Conservation (phyloP, 257 asterid species). For the Linderniella brevidens region DNA sequence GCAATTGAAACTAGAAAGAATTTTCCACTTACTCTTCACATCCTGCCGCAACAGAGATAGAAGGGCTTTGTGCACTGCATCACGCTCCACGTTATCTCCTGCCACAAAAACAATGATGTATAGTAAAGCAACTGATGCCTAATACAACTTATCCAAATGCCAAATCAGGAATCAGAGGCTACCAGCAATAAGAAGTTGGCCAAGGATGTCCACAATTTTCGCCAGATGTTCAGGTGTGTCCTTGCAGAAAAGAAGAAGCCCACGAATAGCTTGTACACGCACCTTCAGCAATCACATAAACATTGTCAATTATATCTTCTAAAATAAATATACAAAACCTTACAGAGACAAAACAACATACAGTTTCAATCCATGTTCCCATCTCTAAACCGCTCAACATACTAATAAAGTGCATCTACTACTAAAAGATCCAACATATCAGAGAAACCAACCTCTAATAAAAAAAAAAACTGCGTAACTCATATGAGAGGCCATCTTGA, state of each 20-base stretch:
- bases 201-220: constrained; percentile 70
- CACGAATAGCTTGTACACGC: constrained; percentile 90
- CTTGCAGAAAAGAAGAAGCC: constrained; percentile 87
- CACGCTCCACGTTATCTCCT: constrained; percentile 96
- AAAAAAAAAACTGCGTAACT: no score
- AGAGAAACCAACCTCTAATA: no score
- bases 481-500: no score
- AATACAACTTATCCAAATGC: not conserved
- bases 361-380: no score
- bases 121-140: constrained; percentile 6
- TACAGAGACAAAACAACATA: no score
- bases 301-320: not conserved
- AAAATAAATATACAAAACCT: no score
- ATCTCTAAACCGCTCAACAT: no score
- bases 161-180: constrained; percentile 8
- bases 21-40: constrained; percentile 65
- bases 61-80: constrained; percentile 84
- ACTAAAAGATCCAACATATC: no score
- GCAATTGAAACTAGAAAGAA: no score
- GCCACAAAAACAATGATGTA: constrained; percentile 5
- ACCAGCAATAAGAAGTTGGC: constrained; percentile 73
- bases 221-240: constrained; percentile 76
- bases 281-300: constrained; percentile 27
- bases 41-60: constrained; percentile 79
- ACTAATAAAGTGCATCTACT: no score